These are phyloP conservation scores for Eucalyptus cladocalyx DNA, from an alignment of 345 rosid genomes.

Conservation along the genomic window DNA sequence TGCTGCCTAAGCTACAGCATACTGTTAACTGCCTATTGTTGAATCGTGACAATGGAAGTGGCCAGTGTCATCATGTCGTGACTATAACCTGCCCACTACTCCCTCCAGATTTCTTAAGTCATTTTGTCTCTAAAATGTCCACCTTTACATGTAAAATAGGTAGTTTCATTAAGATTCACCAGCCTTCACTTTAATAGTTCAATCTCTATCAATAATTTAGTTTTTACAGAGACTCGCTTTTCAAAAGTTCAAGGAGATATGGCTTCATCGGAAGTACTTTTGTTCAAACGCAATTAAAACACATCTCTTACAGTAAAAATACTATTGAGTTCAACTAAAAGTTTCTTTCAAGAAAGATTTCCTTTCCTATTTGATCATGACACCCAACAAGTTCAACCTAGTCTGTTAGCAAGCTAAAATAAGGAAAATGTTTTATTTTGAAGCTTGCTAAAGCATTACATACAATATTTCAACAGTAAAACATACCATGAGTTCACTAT, in stretches of 20 bases:
- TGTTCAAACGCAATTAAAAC: neutral
- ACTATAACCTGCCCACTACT: neutral
- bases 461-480: neutral
- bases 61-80: neutral
- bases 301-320: neutral
- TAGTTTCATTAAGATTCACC: neutral
- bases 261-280: neutral
- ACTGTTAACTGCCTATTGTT: neutral
- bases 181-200: neutral
- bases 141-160: neutral
- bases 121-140: neutral
- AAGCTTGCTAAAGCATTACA: neutral
- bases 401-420: neutral
- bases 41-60: neutral
- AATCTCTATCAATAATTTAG: neutral
- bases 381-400: neutral
- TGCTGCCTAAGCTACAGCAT: neutral
- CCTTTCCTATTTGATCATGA: neutral
- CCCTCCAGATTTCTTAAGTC: neutral
- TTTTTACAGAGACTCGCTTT: neutral
- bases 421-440: neutral
- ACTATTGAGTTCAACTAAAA: neutral
- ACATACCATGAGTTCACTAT: conserved; percentile 96
- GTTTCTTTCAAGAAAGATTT: neutral
- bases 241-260: neutral